Conservation (phyloP, 306 rosid genomes). For the Quercus cerris region DNA sequence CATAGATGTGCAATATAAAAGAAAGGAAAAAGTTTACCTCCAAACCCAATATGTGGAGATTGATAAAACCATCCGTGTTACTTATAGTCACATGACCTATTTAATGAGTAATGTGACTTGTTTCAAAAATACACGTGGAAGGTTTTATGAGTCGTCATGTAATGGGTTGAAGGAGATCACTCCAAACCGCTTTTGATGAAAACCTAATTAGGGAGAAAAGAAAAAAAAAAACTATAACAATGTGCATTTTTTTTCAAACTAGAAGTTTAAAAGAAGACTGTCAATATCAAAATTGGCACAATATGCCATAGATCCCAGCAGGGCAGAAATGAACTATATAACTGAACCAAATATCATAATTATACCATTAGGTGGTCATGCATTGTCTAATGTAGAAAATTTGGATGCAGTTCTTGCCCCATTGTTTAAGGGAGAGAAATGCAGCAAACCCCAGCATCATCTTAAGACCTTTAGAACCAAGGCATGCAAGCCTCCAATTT, state of each 20-base stretch:
- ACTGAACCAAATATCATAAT: slow-evolving; percentile 11
- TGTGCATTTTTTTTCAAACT: neutral
- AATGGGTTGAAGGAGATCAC: no score
- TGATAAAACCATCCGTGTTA: no score
- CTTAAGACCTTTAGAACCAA: slow-evolving; percentile 37
- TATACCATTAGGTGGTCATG: slow-evolving; percentile 7
- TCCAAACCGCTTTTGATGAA: no score
- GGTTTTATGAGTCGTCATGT: no score
- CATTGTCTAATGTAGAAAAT: slow-evolving; percentile 8
- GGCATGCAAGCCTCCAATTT: slow-evolving; percentile 47
- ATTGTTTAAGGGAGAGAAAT: slow-evolving; percentile 16
- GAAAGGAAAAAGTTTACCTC: no score
- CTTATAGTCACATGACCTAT: no score
- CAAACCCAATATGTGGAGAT: no score
- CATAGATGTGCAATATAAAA: neutral
- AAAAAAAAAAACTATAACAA: neutral
- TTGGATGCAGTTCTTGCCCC: slow-evolving; percentile 13
- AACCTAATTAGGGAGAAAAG: neutral
- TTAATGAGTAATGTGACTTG: no score
- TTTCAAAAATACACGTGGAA: neutral
- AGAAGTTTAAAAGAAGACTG: slow-evolving; percentile 4
- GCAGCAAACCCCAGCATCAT: slow-evolving; percentile 25
- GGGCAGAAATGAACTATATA: slow-evolving; percentile 10
- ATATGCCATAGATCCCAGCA: slow-evolving; percentile 17
- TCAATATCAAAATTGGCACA: slow-evolving; percentile 14